Percentiles rank a stretch among this genome's conserved stretches.
Conservation (phyloP, 1,284 basidiomycete species). For the Sanguinoderma infundibulare region DNA sequence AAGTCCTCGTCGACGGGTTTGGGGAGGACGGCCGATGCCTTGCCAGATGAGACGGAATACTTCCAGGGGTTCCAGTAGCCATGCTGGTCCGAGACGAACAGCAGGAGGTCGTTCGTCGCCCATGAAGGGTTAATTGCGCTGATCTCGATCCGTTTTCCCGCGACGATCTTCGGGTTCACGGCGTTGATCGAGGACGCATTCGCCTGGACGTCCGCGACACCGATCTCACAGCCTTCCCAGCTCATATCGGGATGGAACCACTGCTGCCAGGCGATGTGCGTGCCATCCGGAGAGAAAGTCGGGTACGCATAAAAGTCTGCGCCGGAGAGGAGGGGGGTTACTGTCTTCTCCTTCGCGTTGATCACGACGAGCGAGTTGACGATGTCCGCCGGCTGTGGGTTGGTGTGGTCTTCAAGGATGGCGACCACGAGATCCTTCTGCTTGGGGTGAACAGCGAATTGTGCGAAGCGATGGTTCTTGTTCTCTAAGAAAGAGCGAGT, state of each 20-base stretch:
- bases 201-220: slow-evolving; percentile 48
- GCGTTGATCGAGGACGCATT: slow-evolving; percentile 35
- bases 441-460: slow-evolving; percentile 52
- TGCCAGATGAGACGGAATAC: slow-evolving; percentile 43
- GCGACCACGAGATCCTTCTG: slow-evolving; percentile 53
- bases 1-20: slow-evolving; percentile 61
- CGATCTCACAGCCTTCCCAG: slow-evolving; percentile 73
- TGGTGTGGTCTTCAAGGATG: slow-evolving; percentile 72
- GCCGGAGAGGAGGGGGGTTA: slow-evolving; percentile 53
- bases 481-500: slow-evolving; percentile 40
- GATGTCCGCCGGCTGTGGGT: slow-evolving; percentile 56
- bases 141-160: slow-evolving; percentile 51
- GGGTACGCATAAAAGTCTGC: slow-evolving; percentile 72
- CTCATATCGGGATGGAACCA: slow-evolving; percentile 87
- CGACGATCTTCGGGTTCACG: slow-evolving; percentile 43
- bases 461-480: slow-evolving; percentile 59
- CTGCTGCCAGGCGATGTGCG: slow-evolving; percentile 67
- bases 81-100: slow-evolving; percentile 72
- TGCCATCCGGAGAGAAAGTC: slow-evolving; percentile 71
- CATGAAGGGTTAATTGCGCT: slow-evolving; percentile 64
- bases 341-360: slow-evolving; percentile 45
- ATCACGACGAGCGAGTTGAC: slow-evolving; percentile 63
- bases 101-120: slow-evolving; percentile 58
- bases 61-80: slow-evolving; percentile 75
- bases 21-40: slow-evolving; percentile 48